Evolutionary conservation across 2,329 filamentous ascomycete species (phyloP).

Genomic region (Emydomyces testavorans): DNA sequence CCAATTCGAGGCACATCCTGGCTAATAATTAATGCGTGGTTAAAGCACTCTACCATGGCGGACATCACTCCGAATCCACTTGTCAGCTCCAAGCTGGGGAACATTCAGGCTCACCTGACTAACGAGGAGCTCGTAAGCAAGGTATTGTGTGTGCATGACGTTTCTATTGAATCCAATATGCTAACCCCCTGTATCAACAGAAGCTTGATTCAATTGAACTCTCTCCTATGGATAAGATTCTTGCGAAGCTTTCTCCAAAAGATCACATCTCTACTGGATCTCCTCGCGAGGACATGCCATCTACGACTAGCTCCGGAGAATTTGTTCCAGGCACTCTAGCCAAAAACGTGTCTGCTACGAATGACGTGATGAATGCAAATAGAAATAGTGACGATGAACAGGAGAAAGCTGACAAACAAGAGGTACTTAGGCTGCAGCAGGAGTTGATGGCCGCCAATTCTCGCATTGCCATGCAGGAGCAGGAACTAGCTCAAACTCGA

Average conservation of each 20-base stretch:
- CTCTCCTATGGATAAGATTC: conserved; percentile 53
- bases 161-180: not conserved
- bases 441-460: conserved; percentile 47
- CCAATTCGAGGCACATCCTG: not conserved
- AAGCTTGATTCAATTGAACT: conserved; percentile 33
- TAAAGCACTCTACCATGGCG: conserved; percentile 19
- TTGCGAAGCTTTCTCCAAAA: conserved; percentile 33
- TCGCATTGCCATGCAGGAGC: conserved; percentile 49
- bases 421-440: conserved; percentile 45
- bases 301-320: not conserved
- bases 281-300: not conserved
- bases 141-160: conserved; percentile 23
- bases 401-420: conserved; percentile 30
- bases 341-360: not conserved
- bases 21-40: not conserved
- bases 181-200: conserved; percentile 36
- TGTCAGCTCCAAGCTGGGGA: conserved; percentile 28
- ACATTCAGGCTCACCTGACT: conserved; percentile 22
- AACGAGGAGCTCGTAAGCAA: conserved; percentile 25
- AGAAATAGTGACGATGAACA: conserved; percentile 17
- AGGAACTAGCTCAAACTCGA: conserved; percentile 49
- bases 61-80: conserved; percentile 24
- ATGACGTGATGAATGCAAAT: conserved; percentile 23
- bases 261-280: conserved; percentile 17
- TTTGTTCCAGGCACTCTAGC: not conserved